Percentiles rank a stretch among this genome's conserved stretches.
Evolutionary conservation across 768 basidiomycete genomes (phyloP).

Genomic region (Auricularia sp.): DNA sequence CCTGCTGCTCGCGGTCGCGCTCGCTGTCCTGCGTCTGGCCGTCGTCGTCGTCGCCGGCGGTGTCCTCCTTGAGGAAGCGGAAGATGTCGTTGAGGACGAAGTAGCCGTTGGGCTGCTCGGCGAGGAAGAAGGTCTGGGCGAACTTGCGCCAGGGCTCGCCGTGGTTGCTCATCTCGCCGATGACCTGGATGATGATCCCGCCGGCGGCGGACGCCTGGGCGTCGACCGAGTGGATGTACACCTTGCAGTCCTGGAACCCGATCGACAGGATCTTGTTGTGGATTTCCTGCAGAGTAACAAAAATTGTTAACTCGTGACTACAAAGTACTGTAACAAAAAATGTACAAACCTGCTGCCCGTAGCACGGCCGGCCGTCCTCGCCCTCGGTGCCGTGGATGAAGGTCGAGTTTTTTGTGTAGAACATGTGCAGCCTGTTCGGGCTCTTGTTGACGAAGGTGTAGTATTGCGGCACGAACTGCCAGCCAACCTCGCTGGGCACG

Average conservation of each 20-base stretch:
- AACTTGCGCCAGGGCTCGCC: slow-evolving; percentile 94
- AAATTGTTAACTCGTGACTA: too few species aligned
- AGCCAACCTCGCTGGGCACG: slow-evolving; percentile 91
- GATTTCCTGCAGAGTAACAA: slow-evolving; percentile 62
- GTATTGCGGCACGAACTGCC: slow-evolving; percentile 99
- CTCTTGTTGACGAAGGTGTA: slow-evolving; percentile 99
- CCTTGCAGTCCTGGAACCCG: slow-evolving; percentile 93
- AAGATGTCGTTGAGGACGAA: slow-evolving; percentile 99
- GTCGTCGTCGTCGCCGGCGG: slow-evolving; percentile 67
- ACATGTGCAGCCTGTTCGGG: slow-evolving; percentile 92
- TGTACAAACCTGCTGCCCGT: slow-evolving; percentile 76
- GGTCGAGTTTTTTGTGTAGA: slow-evolving; percentile 96
- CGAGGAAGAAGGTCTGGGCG: slow-evolving; percentile 99
- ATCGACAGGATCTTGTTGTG: slow-evolving; percentile 92
- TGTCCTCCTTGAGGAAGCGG: slow-evolving; percentile 96
- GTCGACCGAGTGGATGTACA: slow-evolving; percentile 97
- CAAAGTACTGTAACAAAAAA: slow-evolving; percentile 1
- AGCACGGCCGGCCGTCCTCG: slow-evolving; percentile 82
- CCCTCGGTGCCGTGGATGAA: slow-evolving; percentile 97
- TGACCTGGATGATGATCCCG: slow-evolving; percentile 98
- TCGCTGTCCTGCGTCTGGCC: slow-evolving; percentile 31
- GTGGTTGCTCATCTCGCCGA: slow-evolving; percentile 96
- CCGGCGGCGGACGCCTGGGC: slow-evolving; percentile 90
- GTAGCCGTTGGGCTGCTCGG: slow-evolving; percentile 97
- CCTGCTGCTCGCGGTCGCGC: slow-evolving; percentile 28